These are phyloP conservation scores for Neurospora sp. DNA, from an alignment of 495 filamentous ascomycete species.

Conservation along the genomic window DNA sequence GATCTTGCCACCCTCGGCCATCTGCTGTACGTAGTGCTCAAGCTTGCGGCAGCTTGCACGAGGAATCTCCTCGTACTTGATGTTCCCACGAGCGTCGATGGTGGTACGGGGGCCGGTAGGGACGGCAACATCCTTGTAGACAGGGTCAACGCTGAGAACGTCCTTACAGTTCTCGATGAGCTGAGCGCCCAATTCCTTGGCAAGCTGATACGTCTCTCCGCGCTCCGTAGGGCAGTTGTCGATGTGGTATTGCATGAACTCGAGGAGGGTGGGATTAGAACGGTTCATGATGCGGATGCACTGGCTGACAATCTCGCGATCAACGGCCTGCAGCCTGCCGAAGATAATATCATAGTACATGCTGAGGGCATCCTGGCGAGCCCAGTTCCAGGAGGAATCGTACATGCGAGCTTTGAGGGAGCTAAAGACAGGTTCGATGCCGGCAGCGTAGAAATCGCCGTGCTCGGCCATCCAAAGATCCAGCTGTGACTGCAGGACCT, in stretches of 20 bases:
- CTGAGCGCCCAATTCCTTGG: constrained; percentile 88
- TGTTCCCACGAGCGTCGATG: constrained; percentile 79
- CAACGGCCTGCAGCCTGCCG: constrained; percentile 80
- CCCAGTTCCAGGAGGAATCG: constrained; percentile 99
- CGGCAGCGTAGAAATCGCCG: constrained; percentile 87
- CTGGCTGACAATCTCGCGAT: constrained; percentile 95
- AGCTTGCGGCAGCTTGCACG: constrained; percentile 87
- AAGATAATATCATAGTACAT: constrained; percentile 99
- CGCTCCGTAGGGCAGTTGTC: constrained; percentile 96
- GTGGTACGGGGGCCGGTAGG: constrained; percentile 87
- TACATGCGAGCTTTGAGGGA: constrained; percentile 89
- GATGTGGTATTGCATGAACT: constrained; percentile 99
- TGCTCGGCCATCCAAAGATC: constrained; percentile 94
- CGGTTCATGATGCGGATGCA: constrained; percentile 99
- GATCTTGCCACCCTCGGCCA: constrained; percentile 96
- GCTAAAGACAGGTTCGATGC: constrained; percentile 91
- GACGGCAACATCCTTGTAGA: constrained; percentile 89
- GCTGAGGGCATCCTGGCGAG: constrained; percentile 86
- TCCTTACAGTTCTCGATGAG: constrained; percentile 98
- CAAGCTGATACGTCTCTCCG: constrained; percentile 93
- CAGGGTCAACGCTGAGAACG: constrained; percentile 67
- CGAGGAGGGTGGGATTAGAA: constrained; percentile 85
- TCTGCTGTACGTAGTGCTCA: constrained; percentile 96
- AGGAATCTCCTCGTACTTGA: constrained; percentile 82
- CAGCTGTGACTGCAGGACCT: constrained; percentile 79